These are phyloP conservation scores for Astrocystis sublimbata DNA, from an alignment of 495 filamentous ascomycete genomes.

Conservation along the genomic window DNA sequence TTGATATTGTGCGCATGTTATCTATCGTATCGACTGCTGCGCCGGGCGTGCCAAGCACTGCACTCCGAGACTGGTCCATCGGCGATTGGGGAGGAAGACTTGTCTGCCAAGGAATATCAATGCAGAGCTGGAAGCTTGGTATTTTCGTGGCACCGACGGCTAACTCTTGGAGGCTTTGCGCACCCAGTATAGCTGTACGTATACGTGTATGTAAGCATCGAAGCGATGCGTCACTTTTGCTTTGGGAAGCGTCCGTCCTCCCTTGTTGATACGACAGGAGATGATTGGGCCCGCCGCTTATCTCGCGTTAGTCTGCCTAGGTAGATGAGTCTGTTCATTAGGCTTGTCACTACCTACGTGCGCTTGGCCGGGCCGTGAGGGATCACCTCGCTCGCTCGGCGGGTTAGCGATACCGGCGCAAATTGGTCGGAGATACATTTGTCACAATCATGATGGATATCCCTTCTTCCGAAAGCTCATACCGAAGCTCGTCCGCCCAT, in stretches of 20 bases:
- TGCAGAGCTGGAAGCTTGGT: background rate
- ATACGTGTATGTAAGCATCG: background rate
- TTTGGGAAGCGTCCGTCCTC: background rate
- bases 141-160: background rate
- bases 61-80: background rate
- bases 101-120: background rate
- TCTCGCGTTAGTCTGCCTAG: background rate
- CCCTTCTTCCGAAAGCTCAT: background rate
- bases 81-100: background rate
- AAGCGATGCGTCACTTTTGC: background rate
- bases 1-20: background rate
- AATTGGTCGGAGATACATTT: conserved; percentile 1
- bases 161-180: background rate
- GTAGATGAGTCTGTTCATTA: background rate
- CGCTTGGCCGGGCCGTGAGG: background rate
- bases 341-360: background rate
- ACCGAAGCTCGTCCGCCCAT: background rate
- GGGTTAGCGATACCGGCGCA: conserved; percentile 15
- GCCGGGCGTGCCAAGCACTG: background rate
- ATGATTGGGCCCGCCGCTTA: background rate
- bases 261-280: background rate
- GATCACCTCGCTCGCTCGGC: background rate
- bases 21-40: background rate
- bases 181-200: background rate
- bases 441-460: background rate